Evolutionary conservation across 2,329 filamentous ascomycete genomes (phyloP), one percentile per base, ranked within the genome.

Genomic region (Cordyceps pruinosa): DNA sequence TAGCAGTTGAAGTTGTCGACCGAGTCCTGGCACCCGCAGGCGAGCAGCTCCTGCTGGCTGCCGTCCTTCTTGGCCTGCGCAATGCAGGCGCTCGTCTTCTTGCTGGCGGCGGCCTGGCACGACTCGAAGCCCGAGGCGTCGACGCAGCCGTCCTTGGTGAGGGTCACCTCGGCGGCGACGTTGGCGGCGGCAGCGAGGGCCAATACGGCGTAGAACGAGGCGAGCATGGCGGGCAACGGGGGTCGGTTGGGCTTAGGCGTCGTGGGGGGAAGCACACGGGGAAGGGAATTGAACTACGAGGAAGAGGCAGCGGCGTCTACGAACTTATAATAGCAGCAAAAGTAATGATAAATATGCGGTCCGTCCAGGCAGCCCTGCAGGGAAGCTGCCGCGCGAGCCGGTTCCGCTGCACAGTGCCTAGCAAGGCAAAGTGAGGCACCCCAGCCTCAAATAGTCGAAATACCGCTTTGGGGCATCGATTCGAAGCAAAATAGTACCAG

Each of bases 1-100:
- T 72, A 72, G 64, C 71, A 72, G 56, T 73, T 71, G 58, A 69
- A 62, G 42, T 62, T 65, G 25, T 62, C 58, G 30, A 61, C 59
- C 46, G 66, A 65, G 57, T 64, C 58, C 10, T 58, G 56, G 49
- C 66, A 69, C 1, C 62, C 62, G 30, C 66, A 68, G 37, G 49
- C 49, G 37, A 52, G 49, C n/a, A 52, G 49, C 49, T 52, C 49
- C 35, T 30, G 12, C 25, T 65, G 58, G 37, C 52, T 61, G 17
- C 54, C 55, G 56, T 63, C 61, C 32, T 58, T 59, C 0, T 59
- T 52, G 2, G 64, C 59, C 3, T 59, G 54, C 17, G 58, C 58
- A 2, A 64, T 48, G 34, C 63, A 64, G 7, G 51, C 51, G 42
- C 50, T 58, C 12, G 56, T 30, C 7, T 44, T 35, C 12, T 59